Evolutionary conservation across 1,139 yeast genomes (phyloP).

Genomic region (Taiozyma sp.): DNA sequence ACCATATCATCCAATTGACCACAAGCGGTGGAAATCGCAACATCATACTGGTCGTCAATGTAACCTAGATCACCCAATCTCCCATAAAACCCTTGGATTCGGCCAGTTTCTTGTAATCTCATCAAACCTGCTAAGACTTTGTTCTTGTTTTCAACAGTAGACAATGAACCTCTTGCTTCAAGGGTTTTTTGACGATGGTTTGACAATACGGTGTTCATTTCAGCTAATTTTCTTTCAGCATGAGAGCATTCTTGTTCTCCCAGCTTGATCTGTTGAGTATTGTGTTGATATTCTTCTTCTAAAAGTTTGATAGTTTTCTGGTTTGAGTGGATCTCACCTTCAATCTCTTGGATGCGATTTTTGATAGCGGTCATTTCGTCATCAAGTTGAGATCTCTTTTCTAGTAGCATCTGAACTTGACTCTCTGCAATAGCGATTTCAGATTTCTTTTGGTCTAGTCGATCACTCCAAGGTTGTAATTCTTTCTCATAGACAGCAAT

Average conservation of each 20-base stretch:
- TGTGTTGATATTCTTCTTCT: slow-evolving; percentile 41
- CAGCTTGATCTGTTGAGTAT: slow-evolving; percentile 45
- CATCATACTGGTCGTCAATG: slow-evolving; percentile 82
- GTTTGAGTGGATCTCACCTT: slow-evolving; percentile 47
- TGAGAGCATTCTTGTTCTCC: slow-evolving; percentile 54
- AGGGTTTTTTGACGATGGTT: slow-evolving; percentile 55
- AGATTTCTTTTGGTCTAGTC: slow-evolving; percentile 60
- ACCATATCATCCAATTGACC: slow-evolving; percentile 90
- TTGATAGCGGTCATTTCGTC: slow-evolving; percentile 44
- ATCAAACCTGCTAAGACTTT: slow-evolving; percentile 66
- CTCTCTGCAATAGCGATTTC: slow-evolving; percentile 61
- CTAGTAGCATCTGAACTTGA: slow-evolving; percentile 54
- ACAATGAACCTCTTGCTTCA: slow-evolving; percentile 57
- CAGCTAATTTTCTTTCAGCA: slow-evolving; percentile 43
- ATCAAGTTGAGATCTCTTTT: slow-evolving; percentile 39
- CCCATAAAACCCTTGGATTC: slow-evolving; percentile 84
- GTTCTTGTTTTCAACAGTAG: slow-evolving; percentile 60
- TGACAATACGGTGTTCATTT: slow-evolving; percentile 49
- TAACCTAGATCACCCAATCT: slow-evolving; percentile 86
- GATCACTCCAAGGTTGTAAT: slow-evolving; percentile 80
- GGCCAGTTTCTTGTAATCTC: slow-evolving; percentile 71
- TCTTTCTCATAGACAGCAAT: slow-evolving; percentile 59
- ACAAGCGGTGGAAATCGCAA: slow-evolving; percentile 94
- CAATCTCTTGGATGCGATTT: slow-evolving; percentile 41
- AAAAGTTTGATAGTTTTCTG: slow-evolving; percentile 38